Evolutionary conservation across 2,329 filamentous ascomycete species (phyloP), one percentile per base, ranked within the genome.

Genomic region (Knufia fluminis): DNA sequence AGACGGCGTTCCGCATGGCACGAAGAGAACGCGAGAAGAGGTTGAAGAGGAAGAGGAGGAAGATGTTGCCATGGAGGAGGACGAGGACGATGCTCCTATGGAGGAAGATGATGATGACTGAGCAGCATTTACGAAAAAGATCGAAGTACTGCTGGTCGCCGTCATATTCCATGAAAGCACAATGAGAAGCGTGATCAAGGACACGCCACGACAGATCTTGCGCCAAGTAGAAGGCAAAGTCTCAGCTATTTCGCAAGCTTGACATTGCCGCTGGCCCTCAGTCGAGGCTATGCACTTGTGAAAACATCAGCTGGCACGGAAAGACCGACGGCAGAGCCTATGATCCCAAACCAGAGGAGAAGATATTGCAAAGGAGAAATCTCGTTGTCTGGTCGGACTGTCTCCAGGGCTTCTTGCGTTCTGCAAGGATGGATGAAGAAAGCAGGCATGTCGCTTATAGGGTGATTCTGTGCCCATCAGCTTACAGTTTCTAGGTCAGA

Each of bases 351-450:
- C 90, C 91, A 97, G 49, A 88, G 70, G 68, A 88, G 78, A 61
- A 97, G 74, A 71, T 97, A 97, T 59, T 82, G 74, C 60, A 82
- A 64, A 4, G 72, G 66, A 16, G 59, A 67, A 39, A 71, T 56
- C n/a, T 60, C 54, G 50, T 58, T 58, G 44, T 60, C 59, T 12
- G 65, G 61, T 58, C 77, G 69, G 60, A 88, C 81, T 46, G 71
- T 72, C 58, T 73, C 72, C 77, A 97, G 85, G 46, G 86, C 85
- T 56, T 91, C 84, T 49, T 85, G 85, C 7, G 92, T 86, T 64
- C 86, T 80, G 68, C 92, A 97, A 20, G 92, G 91, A 69, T 98
- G 92, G 59, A 97, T 77, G 67, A 95, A 96, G 67, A 91, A 96
- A 44, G 81, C 79, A 35, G 89, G 87, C 51, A 82, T 67, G 47